Evolutionary conservation across 345 rosid species (phyloP).

Genomic region (Ceriops decandra): DNA sequence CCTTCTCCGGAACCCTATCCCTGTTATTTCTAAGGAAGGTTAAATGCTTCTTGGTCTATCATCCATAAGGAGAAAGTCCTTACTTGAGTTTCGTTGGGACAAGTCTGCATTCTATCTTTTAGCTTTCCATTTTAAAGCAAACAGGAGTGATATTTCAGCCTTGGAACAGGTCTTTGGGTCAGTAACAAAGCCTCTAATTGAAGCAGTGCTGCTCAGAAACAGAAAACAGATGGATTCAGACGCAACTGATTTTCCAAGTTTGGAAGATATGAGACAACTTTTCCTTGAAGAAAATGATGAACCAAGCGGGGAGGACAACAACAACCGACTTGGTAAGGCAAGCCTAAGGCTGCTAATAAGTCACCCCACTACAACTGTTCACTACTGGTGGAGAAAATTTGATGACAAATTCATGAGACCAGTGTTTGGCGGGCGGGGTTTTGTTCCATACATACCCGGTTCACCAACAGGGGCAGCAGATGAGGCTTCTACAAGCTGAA

Average conservation of each 20-base stretch:
- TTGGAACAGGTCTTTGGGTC: slow-evolving; percentile 54
- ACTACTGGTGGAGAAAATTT: slow-evolving; percentile 61
- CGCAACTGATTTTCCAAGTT: slow-evolving; percentile 39
- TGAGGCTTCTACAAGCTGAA: slow-evolving; percentile 25
- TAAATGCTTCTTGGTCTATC: no score
- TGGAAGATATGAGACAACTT: slow-evolving; percentile 52
- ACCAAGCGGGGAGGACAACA: slow-evolving; percentile 23
- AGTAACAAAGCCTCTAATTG: slow-evolving; percentile 55
- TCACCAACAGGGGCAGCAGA: slow-evolving; percentile 45
- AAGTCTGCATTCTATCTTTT: no score
- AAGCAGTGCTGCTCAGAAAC: slow-evolving; percentile 40
- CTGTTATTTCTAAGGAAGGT: no score
- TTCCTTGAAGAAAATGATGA: slow-evolving; percentile 54
- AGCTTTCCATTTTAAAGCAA: background rate
- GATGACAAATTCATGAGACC: slow-evolving; percentile 70
- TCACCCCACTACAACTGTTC: slow-evolving; percentile 51
- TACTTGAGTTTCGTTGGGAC: no score
- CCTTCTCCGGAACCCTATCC: no score
- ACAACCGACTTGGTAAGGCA: slow-evolving; percentile 10
- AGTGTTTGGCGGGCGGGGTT: slow-evolving; percentile 67
- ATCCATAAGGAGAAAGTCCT: no score
- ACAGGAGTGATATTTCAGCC: background rate
- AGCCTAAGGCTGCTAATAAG: slow-evolving; percentile 46
- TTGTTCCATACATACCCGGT: slow-evolving; percentile 48
- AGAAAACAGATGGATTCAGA: slow-evolving; percentile 38